Conservation (phyloP, 495 filamentous ascomycete genomes). For the Cairneyella variabilis region DNA sequence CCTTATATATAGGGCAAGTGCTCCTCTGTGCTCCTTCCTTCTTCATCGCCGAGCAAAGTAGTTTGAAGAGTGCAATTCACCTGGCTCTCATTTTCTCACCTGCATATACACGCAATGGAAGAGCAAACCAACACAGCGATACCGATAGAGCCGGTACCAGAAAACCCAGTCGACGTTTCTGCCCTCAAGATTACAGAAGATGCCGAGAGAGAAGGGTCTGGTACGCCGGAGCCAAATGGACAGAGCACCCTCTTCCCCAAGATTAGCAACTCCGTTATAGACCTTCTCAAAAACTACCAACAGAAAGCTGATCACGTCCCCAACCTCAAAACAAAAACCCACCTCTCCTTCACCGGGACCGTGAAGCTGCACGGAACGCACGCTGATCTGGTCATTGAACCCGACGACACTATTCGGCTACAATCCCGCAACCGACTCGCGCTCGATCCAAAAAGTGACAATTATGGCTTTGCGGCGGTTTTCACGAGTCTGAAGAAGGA, state of each 20-base stretch:
- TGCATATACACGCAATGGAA: no score
- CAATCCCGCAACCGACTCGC: conserved; percentile 29
- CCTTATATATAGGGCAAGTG: no score
- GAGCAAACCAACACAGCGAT: no score
- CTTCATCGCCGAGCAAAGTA: no score
- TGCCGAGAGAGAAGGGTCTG: no score
- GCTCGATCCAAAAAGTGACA: conserved; percentile 19
- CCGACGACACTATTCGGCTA: conserved; percentile 21
- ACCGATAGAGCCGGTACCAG: no score
- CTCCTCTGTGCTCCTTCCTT: no score
- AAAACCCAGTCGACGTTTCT: no score
- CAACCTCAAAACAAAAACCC: background rate
- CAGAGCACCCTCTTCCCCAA: conserved; percentile 19
- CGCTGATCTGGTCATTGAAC: conserved; percentile 30
- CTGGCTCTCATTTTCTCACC: no score
- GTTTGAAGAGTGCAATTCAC: no score
- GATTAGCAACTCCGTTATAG: conserved; percentile 6
- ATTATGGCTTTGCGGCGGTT: conserved; percentile 21
- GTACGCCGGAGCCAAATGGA: no score
- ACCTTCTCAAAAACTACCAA: conserved; percentile 6
- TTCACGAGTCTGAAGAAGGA: conserved; percentile 1
- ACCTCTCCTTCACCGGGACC: conserved; percentile 28
- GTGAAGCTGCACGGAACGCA: conserved; percentile 36
- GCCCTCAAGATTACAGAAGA: no score
- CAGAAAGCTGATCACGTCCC: background rate